Base-by-base conservation (phyloP, 805 yeast genomes). In the Saccharomyces mikatae region DNA sequence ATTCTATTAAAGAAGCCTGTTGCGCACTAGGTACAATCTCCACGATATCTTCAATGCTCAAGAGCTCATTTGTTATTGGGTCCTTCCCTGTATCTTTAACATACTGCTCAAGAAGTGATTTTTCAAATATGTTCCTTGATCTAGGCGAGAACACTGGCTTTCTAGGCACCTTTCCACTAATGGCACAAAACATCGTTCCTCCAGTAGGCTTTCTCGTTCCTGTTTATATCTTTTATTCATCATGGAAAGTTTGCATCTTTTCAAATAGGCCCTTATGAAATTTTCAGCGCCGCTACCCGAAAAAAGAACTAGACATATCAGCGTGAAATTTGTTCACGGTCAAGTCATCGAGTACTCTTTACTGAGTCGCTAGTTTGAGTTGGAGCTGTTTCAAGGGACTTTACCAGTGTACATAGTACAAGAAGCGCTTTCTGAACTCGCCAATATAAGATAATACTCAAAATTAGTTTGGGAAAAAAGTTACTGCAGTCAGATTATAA, bases 141-240 rank as follows among this genome's bases (percentile, higher is more conserved):
- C 73, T 80, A 2, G 84, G 82, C 0, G 96, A 89, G 1, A 91
- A 72, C 8, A 88, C 97, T 0, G 97, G 92, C 41, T 74, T 74
- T n/a, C 64, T 68, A 5, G 90, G 80, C 0, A 79, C 80, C 56
- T 82, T 81, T 10, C 96, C 96, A 11, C 96, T 85, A 26, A 87
- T 68, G 4, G 71, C 67, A 58, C 72, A 68, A 47, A 69, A 62
- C 71, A 69, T 69, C 17, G 44, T 17, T 36, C 3, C 44, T n/a
- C 44, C 9, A 17, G 24, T 36, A 17, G 24, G 22, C 28, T 27
- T 26, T 28, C 22, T 27, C 27, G 52, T 17, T 13, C n/a, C 1
- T 27, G 32, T 27, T 41, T 29, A 22, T 10, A 17, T 36, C 24
- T 36, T 17, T 8, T 1, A n/a, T 17, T 8, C 13, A 6, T 17